These are phyloP conservation scores for Zasmidium cellare DNA, from an alignment of 2,329 filamentous ascomycete genomes.

Conservation along the genomic window DNA sequence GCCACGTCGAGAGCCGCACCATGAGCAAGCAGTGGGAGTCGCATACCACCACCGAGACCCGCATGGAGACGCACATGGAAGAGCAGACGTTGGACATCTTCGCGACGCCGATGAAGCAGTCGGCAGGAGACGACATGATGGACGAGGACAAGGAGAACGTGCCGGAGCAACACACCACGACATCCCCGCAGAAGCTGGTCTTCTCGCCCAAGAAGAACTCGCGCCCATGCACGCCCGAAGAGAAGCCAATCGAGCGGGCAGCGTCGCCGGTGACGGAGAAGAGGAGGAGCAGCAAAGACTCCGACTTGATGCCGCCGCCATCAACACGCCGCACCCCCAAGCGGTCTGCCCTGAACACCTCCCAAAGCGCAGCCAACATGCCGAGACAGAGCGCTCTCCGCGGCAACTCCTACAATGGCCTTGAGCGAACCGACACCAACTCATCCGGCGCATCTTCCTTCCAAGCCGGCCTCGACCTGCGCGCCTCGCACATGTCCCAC, in stretches of 20 bases:
- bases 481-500: slow-evolving; percentile 14
- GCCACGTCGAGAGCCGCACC: slow-evolving; percentile 40
- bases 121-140: slow-evolving; percentile 6
- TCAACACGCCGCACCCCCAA: slow-evolving; percentile 30
- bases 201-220: slow-evolving; percentile 23
- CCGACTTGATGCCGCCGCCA: slow-evolving; percentile 32
- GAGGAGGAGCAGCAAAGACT: slow-evolving; percentile 28
- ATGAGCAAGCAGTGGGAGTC: slow-evolving; percentile 32
- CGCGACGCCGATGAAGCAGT: slow-evolving; percentile 17
- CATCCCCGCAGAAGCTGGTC: slow-evolving; percentile 24
- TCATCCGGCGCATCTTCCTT: slow-evolving; percentile 15
- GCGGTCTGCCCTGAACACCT: slow-evolving; percentile 28
- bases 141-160: slow-evolving; percentile 36
- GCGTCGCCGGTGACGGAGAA: slow-evolving; percentile 11
- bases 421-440: slow-evolving; percentile 5
- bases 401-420: slow-evolving; percentile 23
- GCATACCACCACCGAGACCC: slow-evolving; percentile 6
- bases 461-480: slow-evolving; percentile 28
- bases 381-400: slow-evolving; percentile 24
- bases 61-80: slow-evolving; percentile 15
- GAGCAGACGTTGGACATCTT: slow-evolving; percentile 21
- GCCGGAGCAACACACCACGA: slow-evolving; percentile 16
- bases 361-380: slow-evolving; percentile 27
- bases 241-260: slow-evolving; percentile 11
- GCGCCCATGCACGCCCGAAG: slow-evolving; percentile 23